A percentile compares a stretch with the other conserved stretches of the same genome.
These are phyloP conservation scores for Sugiyamaella chiloensis DNA, from an alignment of 805 yeast genomes.

Conservation along the genomic window DNA sequence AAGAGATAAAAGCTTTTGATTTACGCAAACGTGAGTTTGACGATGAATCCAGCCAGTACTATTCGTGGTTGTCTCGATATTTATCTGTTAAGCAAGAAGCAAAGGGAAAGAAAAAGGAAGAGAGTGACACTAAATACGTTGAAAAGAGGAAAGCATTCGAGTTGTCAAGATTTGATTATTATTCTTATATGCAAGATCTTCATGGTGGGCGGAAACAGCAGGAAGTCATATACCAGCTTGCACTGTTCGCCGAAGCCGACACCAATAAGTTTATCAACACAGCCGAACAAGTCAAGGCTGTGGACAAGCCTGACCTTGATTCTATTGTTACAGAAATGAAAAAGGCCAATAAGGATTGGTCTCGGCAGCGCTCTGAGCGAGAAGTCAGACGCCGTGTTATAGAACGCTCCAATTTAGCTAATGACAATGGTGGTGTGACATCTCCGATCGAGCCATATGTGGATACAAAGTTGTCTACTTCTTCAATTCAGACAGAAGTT, in stretches of 20 bases:
- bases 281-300: constrained; percentile 27
- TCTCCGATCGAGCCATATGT: constrained; percentile 1
- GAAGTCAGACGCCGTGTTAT: constrained; percentile 37
- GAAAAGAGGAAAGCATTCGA: constrained; percentile 40
- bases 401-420: constrained; percentile 31
- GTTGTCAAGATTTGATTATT: constrained; percentile 42
- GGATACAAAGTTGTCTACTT: neutral
- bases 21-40: constrained; percentile 42
- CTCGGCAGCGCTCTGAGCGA: constrained; percentile 37
- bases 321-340: constrained; percentile 33
- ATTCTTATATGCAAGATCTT: constrained; percentile 38
- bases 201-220: constrained; percentile 43
- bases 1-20: constrained; percentile 41
- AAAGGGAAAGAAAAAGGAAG: constrained; percentile 28
- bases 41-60: constrained; percentile 43
- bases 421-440: constrained; percentile 23
- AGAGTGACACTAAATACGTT: constrained; percentile 39
- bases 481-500: neutral
- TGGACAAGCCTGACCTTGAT: constrained; percentile 33
- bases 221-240: constrained; percentile 35
- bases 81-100: constrained; percentile 36
- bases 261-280: constrained; percentile 29
- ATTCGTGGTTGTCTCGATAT: constrained; percentile 44
- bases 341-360: constrained; percentile 38
- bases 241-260: constrained; percentile 36